Evolutionary conservation across 352 stramenopile genomes (phyloP).

Genomic region (Pythium diclinum): DNA sequence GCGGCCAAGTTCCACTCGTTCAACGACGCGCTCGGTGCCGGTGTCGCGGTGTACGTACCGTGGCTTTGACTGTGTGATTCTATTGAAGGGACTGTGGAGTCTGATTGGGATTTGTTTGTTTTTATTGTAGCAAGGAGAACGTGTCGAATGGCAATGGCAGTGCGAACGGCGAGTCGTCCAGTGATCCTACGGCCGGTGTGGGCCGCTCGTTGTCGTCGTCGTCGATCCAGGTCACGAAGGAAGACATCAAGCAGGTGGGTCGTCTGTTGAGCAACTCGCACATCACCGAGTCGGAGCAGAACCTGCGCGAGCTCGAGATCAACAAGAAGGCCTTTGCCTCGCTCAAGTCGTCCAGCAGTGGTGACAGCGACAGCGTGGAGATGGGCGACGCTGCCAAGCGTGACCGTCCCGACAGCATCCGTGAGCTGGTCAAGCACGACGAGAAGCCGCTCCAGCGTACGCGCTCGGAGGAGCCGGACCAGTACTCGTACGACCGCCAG

Average conservation of each 20-base stretch:
- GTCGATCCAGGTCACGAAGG: constrained; percentile 69
- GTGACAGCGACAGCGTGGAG: constrained; percentile 28
- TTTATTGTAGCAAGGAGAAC: constrained; percentile 44
- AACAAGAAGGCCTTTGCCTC: constrained; percentile 58
- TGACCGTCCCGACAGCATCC: constrained; percentile 68
- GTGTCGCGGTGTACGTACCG: constrained; percentile 18
- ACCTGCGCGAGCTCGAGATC: constrained; percentile 74
- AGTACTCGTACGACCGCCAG: constrained; percentile 23
- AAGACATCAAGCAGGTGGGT: constrained; percentile 75
- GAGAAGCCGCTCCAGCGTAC: constrained; percentile 67
- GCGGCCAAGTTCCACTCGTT: constrained; percentile 71
- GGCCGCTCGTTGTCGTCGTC: constrained; percentile 65
- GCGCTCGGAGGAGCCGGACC: constrained; percentile 37
- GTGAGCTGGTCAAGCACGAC: constrained; percentile 47
- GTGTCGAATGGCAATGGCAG: constrained; percentile 24
- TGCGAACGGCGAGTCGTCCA: constrained; percentile 33
- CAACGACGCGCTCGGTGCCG: constrained; percentile 53
- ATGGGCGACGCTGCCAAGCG: constrained; percentile 48
- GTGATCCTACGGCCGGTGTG: constrained; percentile 25
- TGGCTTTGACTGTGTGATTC: no score
- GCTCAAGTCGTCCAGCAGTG: constrained; percentile 30
- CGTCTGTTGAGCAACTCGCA: constrained; percentile 69
- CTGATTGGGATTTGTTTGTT: not conserved
- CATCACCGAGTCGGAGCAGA: constrained; percentile 77
- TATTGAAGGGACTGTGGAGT: not conserved